A percentile compares a stretch with the other conserved stretches of the same genome.
phyloP scores from a whole-genome alignment of 164 flowering plant genomes.

The Chloranthus sessilifolius region DNA sequence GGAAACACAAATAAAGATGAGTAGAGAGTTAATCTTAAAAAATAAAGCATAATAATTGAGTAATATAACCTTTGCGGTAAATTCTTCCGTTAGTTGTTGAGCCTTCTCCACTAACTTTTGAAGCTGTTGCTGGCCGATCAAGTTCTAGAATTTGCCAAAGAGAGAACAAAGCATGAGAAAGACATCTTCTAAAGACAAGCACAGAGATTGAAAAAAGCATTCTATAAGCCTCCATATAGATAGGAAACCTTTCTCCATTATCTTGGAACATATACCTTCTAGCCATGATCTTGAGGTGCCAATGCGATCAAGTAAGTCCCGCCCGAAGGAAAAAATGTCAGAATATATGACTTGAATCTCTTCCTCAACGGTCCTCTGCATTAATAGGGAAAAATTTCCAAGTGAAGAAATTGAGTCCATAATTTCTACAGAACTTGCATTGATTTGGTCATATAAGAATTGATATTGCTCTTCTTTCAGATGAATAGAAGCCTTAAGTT shows the following conservation, averaged over 20 bases:
- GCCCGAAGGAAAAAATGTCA: conserved; percentile 34
- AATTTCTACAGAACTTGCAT: conserved; percentile 26
- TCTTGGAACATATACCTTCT: conserved; percentile 39
- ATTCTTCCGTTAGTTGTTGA: conserved; percentile 45
- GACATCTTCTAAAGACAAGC: too few relatives aligned
- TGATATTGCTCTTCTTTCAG: conserved; percentile 41
- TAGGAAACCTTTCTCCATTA: conserved; percentile 41
- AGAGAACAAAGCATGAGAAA: conserved; percentile 21
- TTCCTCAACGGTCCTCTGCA: conserved; percentile 46
- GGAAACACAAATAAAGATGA: neutral
- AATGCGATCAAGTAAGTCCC: conserved; percentile 26
- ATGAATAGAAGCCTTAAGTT: conserved; percentile 36
- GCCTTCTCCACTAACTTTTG: conserved; percentile 62
- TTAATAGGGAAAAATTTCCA: conserved; percentile 36
- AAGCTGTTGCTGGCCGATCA: conserved; percentile 57
- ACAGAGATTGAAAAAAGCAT: too few relatives aligned
- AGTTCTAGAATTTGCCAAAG: conserved; percentile 37
- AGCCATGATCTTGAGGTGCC: conserved; percentile 32
- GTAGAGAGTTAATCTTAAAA: too few relatives aligned
- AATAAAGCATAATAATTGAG: neutral
- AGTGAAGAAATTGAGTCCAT: conserved; percentile 36
- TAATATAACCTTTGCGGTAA: conserved; percentile 58
- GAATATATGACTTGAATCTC: conserved; percentile 23
- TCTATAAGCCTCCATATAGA: too few relatives aligned
- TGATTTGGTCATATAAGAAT: conserved; percentile 29